phyloP scores from a whole-genome alignment of 768 basidiomycete genomes.

The Boletus rex-veris region DNA sequence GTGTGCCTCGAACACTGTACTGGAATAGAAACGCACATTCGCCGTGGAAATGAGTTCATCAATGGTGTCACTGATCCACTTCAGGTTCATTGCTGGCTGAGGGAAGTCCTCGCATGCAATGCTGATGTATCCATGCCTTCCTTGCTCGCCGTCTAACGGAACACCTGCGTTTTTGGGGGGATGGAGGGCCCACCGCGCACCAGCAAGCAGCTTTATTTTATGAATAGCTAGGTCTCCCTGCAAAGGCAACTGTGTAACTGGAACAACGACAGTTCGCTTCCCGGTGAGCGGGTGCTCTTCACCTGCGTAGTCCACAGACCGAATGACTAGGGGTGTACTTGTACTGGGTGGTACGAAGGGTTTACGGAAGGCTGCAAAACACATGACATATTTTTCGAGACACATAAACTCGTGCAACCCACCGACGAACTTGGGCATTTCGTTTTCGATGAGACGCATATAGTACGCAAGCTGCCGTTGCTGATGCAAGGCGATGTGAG shows the following conservation, averaged over 20 bases:
- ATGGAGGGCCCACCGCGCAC: constrained; percentile 77
- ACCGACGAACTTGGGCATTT: constrained; percentile 87
- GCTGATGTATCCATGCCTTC: constrained; percentile 80
- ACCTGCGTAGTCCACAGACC: constrained; percentile 73
- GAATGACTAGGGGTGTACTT: constrained; percentile 60
- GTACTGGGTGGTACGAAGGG: constrained; percentile 67
- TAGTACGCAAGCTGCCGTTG: constrained; percentile 74
- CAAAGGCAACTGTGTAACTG: constrained; percentile 73
- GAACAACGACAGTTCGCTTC: constrained; percentile 72
- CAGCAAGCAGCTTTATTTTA: constrained; percentile 86
- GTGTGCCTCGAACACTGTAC: constrained; percentile 4
- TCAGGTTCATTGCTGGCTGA: constrained; percentile 81
- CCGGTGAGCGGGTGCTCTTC: constrained; percentile 67
- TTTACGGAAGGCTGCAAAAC: constrained; percentile 68
- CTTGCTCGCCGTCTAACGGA: constrained; percentile 40
- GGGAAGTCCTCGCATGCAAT: constrained; percentile 89
- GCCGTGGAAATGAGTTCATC: constrained; percentile 77
- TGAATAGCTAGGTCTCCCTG: constrained; percentile 62
- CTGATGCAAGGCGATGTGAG: constrained; percentile 70
- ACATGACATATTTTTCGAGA: constrained; percentile 5
- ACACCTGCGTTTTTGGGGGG: constrained; percentile 68
- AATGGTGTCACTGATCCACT: constrained; percentile 88
- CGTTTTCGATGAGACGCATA: constrained; percentile 82
- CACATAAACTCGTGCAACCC: constrained; percentile 19
- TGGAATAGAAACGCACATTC: constrained; percentile 57